Percentiles rank a stretch among this genome's conserved stretches.
Conservation (phyloP, 148 eudicot species). For the Polygonum aviculare region DNA sequence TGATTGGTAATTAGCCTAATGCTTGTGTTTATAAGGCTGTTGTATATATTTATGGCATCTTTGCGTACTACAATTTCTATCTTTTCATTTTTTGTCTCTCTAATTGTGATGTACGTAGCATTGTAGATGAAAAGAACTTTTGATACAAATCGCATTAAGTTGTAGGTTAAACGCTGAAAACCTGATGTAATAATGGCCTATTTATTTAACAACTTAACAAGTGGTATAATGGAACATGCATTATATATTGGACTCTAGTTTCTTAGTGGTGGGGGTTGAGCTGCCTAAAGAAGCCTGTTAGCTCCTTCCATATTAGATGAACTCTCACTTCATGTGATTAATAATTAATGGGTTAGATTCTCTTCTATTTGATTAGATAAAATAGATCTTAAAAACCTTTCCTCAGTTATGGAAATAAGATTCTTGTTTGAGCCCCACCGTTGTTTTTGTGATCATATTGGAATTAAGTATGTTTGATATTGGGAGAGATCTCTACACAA, state of each 20-base stretch:
- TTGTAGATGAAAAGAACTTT: no score
- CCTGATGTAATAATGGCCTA: background rate
- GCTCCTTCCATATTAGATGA: conserved; percentile 10
- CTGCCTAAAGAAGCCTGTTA: conserved; percentile 14
- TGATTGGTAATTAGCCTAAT: no score
- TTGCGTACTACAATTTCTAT: no score
- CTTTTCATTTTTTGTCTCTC: no score
- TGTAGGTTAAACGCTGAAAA: background rate
- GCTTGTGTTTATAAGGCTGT: no score
- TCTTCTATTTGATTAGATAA: background rate
- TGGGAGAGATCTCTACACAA: no score
- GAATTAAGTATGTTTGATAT: background rate
- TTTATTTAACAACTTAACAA: background rate
- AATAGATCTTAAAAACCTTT: background rate
- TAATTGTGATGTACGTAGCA: no score
- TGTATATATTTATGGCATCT: no score
- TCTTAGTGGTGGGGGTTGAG: conserved; percentile 22
- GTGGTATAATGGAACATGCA: background rate
- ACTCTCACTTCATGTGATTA: conserved; percentile 4
- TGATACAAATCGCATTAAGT: background rate
- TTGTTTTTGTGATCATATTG: background rate
- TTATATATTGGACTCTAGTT: background rate
- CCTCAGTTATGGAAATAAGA: background rate
- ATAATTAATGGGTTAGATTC: conserved; percentile 8
- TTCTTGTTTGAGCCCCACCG: background rate